Percentiles rank a stretch among this genome's conserved stretches.
These are phyloP conservation scores for Boletellus sp. DNA, from an alignment of 768 basidiomycete genomes.

Conservation along the genomic window DNA sequence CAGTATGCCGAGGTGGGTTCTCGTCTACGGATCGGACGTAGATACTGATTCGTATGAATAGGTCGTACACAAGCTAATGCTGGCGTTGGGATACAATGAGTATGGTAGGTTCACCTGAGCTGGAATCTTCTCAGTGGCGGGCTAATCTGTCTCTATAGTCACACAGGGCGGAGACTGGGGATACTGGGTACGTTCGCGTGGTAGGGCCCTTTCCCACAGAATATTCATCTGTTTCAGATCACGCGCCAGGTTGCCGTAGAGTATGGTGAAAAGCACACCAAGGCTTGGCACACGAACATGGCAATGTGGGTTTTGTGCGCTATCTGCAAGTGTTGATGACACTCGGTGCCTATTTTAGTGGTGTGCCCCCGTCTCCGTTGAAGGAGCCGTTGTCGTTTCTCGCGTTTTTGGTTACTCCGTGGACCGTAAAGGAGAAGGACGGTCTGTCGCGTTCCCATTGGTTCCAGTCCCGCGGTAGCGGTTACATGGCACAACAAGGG, in stretches of 20 bases:
- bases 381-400: conserved; percentile 30
- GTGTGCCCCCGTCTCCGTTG: conserved; percentile 17
- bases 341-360: conserved; percentile 12
- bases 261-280: conserved; percentile 41
- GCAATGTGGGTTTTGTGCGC: conserved; percentile 33
- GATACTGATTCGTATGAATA: conserved; percentile 19
- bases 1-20: conserved; percentile 53
- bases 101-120: conserved; percentile 35
- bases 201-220: background rate
- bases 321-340: background rate
- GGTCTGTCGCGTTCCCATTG: conserved; percentile 17
- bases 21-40: background rate
- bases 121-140: background rate
- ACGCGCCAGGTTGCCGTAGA: conserved; percentile 30
- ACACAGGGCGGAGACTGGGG: conserved; percentile 53
- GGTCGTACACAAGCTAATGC: conserved; percentile 48
- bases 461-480: conserved; percentile 24
- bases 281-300: conserved; percentile 53
- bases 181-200: conserved; percentile 23
- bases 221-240: conserved; percentile 26
- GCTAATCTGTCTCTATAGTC: conserved; percentile 28
- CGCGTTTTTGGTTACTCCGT: conserved; percentile 24
- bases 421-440: conserved; percentile 25
- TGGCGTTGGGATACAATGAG: conserved; percentile 44
- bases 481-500: conserved; percentile 31